These are phyloP conservation scores for Phalaenopsis equestris DNA, from an alignment of 106 monocot genomes.

Conservation along the genomic window DNA sequence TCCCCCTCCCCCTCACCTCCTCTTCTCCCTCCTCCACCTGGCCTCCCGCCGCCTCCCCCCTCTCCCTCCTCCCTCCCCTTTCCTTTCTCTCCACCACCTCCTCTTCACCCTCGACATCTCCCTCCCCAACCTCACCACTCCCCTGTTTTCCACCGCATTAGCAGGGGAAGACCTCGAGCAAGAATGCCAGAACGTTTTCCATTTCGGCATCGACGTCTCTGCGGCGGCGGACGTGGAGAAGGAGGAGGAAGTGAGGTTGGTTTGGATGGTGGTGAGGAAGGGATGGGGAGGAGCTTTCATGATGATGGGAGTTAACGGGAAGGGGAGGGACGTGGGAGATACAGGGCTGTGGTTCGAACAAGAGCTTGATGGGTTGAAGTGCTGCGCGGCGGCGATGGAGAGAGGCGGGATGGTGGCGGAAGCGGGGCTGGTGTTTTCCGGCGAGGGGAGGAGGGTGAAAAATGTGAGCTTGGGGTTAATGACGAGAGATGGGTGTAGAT, in stretches of 20 bases:
- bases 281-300: slow-evolving; percentile 20
- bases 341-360: slow-evolving; percentile 31
- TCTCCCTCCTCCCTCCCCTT: slow-evolving; percentile 6
- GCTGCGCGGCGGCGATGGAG: slow-evolving; percentile 4
- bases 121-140: neutral
- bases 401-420: slow-evolving; percentile 19
- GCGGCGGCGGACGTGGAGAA: neutral
- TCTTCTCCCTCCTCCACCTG: neutral
- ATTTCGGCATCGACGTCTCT: slow-evolving; percentile 10
- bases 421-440: slow-evolving; percentile 19
- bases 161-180: slow-evolving; percentile 6
- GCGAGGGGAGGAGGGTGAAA: slow-evolving; percentile 7
- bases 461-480: slow-evolving; percentile 40
- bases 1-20: slow-evolving; percentile 11
- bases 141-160: slow-evolving; percentile 13
- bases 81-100: slow-evolving; percentile 26
- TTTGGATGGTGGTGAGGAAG: slow-evolving; percentile 26
- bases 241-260: slow-evolving; percentile 19
- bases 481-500: slow-evolving; percentile 22
- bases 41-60: neutral
- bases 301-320: slow-evolving; percentile 27
- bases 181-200: slow-evolving; percentile 5
- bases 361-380: slow-evolving; percentile 19
- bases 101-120: slow-evolving; percentile 49
- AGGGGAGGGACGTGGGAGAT: slow-evolving; percentile 18